A percentile compares a stretch with the other conserved stretches of the same genome.
These are phyloP conservation scores for Russula emetica DNA, from an alignment of 768 basidiomycete genomes.

Conservation along the genomic window DNA sequence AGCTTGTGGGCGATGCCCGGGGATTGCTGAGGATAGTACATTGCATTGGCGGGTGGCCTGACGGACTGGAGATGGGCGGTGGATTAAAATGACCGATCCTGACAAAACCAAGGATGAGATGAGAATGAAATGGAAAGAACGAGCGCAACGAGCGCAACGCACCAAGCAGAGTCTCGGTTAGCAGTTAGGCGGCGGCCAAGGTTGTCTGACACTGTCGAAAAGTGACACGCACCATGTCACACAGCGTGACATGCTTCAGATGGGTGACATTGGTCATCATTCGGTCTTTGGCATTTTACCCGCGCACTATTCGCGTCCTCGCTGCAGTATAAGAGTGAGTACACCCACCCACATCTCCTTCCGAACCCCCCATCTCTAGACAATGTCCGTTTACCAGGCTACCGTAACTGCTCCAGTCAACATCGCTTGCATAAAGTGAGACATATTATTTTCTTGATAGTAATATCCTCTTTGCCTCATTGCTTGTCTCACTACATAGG, in stretches of 20 bases:
- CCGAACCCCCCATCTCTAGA: slow-evolving; percentile 8
- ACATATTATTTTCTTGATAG: neutral
- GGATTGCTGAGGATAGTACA: slow-evolving; percentile 85
- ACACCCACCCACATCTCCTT: neutral
- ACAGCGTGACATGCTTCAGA: neutral
- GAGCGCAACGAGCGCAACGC: neutral
- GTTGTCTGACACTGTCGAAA: neutral
- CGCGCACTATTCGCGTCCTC: slow-evolving; percentile 29
- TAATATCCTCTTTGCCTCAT: neutral
- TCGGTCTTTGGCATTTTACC: slow-evolving; percentile 11
- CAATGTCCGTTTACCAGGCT: slow-evolving; percentile 70
- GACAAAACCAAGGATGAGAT: slow-evolving; percentile 4
- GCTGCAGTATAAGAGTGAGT: slow-evolving; percentile 20
- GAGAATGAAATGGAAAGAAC: neutral
- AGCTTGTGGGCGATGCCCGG: slow-evolving; percentile 77
- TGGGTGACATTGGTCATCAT: slow-evolving; percentile 23
- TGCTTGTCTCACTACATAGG: slow-evolving; percentile 39
- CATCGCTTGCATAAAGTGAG: slow-evolving; percentile 96
- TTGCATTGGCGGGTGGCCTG: slow-evolving; percentile 42
- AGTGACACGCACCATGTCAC: neutral
- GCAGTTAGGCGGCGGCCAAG: too few species aligned
- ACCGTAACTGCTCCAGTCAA: slow-evolving; percentile 93
- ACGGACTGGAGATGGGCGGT: slow-evolving; percentile 1
- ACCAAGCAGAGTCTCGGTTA: slow-evolving; percentile 6
- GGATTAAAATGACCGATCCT: slow-evolving; percentile 23